Evolutionary conservation across 108 stramenopile species (phyloP), one percentile per base, ranked within the genome.

Genomic region (Skeletonema marinoi): DNA sequence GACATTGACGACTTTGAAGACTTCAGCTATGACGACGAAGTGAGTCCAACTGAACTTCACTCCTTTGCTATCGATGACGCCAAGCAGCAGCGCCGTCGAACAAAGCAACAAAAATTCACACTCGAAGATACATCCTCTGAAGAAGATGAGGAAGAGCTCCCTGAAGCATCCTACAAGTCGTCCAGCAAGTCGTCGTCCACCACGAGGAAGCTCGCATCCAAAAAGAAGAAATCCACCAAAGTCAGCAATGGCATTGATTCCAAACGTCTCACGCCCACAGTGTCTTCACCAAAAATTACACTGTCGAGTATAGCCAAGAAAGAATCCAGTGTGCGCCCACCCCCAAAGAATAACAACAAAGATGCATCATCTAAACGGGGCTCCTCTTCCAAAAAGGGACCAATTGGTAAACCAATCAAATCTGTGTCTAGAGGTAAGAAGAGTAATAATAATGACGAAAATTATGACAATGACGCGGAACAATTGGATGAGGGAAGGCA

Each of bases 401-500:
- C 54, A 0, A 21, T 56, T 25, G 54, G 54, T 9, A 56, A 56
- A 56, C 54, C 54, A 29, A 56, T 56, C 25, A 56, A 56, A 56
- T 10, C 21, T 9, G 25, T 25, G 16, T 56, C n/a, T n/a, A n/a
- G 54, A n/a, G 25, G 25, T 0, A 56, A 56, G 54, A 56, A 25
- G 21, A 56, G 54, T 56, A 29, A 29, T 4, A 29, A 29, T 4
- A 29, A 56, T 56, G 25, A 56, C 5, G 54, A 56, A 56, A 56
- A 56, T 56, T 56, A 29, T 56, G 54, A 56, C 21, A 56, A 56
- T 56, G 54, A 56, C 54, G 54, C 54, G 25, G 54, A 56, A 56
- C 44, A 46, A 46, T 21, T n/a, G 6, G 54, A 25, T 56, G 54
- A 25, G 54, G 25, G 19, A n/a, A 56, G n/a, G 54, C 19, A 25